A percentile compares a stretch with the other conserved stretches of the same genome.
phyloP scores from a whole-genome alignment of 2,329 filamentous ascomycete species.

The Fusarium sp. region DNA sequence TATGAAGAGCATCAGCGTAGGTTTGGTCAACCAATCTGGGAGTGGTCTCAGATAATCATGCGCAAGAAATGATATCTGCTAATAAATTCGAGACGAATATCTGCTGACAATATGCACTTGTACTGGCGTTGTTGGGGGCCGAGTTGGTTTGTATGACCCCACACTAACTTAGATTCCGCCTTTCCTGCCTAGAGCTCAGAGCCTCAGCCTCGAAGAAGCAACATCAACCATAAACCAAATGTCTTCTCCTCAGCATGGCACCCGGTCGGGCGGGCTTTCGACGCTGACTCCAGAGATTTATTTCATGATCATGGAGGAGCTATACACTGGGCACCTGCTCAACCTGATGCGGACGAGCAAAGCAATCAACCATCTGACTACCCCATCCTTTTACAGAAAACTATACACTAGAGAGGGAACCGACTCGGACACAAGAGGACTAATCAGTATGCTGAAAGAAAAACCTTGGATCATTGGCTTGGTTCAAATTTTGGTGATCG shows the following conservation, averaged over 20 bases:
- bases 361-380: neutral
- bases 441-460: neutral
- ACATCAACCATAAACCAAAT: neutral
- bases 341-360: neutral
- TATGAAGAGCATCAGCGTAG: no score
- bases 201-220: neutral
- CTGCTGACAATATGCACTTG: neutral
- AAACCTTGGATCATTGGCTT: no score
- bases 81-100: no score
- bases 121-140: neutral
- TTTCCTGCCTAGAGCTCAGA: no score
- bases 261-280: no score
- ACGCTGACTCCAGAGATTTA: neutral
- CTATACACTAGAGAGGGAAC: neutral
- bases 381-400: neutral
- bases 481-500: no score
- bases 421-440: neutral
- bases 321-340: neutral
- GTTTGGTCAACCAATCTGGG: no score
- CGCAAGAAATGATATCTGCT: no score
- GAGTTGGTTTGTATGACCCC: neutral
- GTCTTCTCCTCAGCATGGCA: neutral
- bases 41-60: no score
- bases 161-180: no score
- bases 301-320: neutral